Evolutionary conservation across 768 basidiomycete species (phyloP).

Genomic region (Amyloporia xantha): DNA sequence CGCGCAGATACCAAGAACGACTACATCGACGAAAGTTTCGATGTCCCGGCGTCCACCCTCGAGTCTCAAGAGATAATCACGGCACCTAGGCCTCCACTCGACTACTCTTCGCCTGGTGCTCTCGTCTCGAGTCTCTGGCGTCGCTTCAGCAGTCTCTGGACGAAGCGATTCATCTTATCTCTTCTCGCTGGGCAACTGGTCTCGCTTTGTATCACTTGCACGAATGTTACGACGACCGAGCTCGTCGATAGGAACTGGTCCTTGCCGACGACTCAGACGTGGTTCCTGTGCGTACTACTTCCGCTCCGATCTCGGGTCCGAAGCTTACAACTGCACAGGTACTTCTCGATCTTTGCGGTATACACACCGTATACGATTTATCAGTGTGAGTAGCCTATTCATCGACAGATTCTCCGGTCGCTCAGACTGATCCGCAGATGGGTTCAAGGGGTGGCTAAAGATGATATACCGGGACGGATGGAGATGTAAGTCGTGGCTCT

Average conservation of each 20-base stretch:
- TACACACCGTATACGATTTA: constrained; percentile 92
- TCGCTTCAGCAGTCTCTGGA: constrained; percentile 75
- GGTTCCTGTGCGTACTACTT: constrained; percentile 59
- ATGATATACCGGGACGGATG: too few relatives aligned
- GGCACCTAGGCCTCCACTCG: constrained; percentile 49
- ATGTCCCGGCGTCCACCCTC: constrained; percentile 3
- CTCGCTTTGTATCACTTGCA: constrained; percentile 84
- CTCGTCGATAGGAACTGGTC: constrained; percentile 62
- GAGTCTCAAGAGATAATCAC: not conserved
- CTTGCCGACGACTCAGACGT: constrained; percentile 75
- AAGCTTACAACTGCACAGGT: constrained; percentile 37
- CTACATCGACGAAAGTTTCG: constrained; percentile 5
- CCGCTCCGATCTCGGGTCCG: too few relatives aligned
- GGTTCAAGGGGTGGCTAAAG: constrained; percentile 77
- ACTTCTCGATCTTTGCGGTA: constrained; percentile 64
- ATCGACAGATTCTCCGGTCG: too few relatives aligned
- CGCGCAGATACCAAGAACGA: constrained; percentile 5
- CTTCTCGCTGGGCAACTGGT: constrained; percentile 76
- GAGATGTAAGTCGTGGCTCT: too few relatives aligned
- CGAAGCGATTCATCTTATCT: constrained; percentile 60
- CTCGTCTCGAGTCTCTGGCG: constrained; percentile 48
- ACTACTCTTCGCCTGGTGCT: constrained; percentile 49
- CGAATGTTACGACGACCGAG: constrained; percentile 82
- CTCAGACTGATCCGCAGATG: constrained; percentile 42
- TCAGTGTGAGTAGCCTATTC: constrained; percentile 47